These are phyloP conservation scores for Apophysomyces variabilis DNA, from an alignment of 371 early-diverging fungal species.

Conservation along the genomic window DNA sequence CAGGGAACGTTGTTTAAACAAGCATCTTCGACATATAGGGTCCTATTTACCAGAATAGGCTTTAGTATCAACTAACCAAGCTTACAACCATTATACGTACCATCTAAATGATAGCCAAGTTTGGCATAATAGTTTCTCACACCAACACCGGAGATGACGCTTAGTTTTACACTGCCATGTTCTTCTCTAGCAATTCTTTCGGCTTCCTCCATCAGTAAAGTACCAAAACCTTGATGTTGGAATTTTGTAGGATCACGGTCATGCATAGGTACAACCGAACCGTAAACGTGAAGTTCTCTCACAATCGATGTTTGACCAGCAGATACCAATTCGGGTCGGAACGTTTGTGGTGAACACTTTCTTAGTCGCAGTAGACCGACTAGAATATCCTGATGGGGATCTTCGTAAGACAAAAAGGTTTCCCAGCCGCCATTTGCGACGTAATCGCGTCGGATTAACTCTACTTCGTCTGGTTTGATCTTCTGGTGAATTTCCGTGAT, in stretches of 20 bases:
- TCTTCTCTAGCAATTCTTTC: conserved; percentile 99
- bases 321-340: conserved; percentile 90
- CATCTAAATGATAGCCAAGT: conserved; percentile 98
- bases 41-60: conserved; percentile 38
- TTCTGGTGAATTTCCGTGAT: conserved; percentile 99
- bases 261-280: conserved; percentile 97
- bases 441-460: conserved; percentile 99
- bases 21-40: conserved; percentile 96
- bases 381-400: conserved; percentile 97
- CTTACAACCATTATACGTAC: conserved; percentile 28
- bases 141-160: conserved; percentile 99
- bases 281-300: conserved; percentile 99
- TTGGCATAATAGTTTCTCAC: conserved; percentile 99
- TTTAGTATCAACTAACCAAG: background rate
- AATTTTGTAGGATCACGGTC: conserved; percentile 96
- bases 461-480: conserved; percentile 94
- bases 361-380: conserved; percentile 97
- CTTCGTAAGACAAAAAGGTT: conserved; percentile 99
- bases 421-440: conserved; percentile 99
- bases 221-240: conserved; percentile 99
- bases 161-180: conserved; percentile 95
- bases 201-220: conserved; percentile 99
- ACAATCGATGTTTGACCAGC: conserved; percentile 91
- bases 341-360: conserved; percentile 92
- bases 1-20: conserved; percentile 24